Conservation (phyloP, 2,329 filamentous ascomycete species). For the Leptographium radiaticola region DNA sequence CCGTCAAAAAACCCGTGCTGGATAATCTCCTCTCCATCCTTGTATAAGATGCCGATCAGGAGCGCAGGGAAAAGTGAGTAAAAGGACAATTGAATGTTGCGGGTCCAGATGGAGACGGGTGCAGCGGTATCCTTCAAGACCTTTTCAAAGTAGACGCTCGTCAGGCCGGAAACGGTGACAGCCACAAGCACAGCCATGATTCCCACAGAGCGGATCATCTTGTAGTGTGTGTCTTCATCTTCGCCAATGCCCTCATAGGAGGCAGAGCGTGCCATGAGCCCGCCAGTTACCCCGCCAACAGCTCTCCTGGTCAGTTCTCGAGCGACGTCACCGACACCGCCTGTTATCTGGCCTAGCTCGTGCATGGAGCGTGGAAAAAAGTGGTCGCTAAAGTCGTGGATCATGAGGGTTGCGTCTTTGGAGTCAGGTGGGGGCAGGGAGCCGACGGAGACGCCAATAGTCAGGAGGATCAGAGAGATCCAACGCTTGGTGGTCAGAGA, state of each 20-base stretch:
- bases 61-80: conserved; percentile 87
- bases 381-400: conserved; percentile 50
- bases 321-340: conserved; percentile 34
- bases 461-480: conserved; percentile 66
- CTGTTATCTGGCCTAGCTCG: conserved; percentile 54
- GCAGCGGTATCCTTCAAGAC: conserved; percentile 74
- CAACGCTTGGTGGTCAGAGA: conserved; percentile 62
- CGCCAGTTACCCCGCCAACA: conserved; percentile 21
- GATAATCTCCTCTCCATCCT: conserved; percentile 73
- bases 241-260: conserved; percentile 82
- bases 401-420: conserved; percentile 41
- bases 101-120: conserved; percentile 74
- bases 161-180: conserved; percentile 69
- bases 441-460: conserved; percentile 72
- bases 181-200: conserved; percentile 65
- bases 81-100: conserved; percentile 88
- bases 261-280: conserved; percentile 58
- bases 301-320: conserved; percentile 36
- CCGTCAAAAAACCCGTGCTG: conserved; percentile 86
- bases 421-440: conserved; percentile 56
- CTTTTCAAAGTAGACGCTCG: conserved; percentile 82
- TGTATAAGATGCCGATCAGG: conserved; percentile 72
- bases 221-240: conserved; percentile 35
- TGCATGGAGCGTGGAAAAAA: conserved; percentile 72
- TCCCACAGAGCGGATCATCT: conserved; percentile 69